Conservation (phyloP, 176 grass and related monocot species). For the Pontederia paniculata region DNA sequence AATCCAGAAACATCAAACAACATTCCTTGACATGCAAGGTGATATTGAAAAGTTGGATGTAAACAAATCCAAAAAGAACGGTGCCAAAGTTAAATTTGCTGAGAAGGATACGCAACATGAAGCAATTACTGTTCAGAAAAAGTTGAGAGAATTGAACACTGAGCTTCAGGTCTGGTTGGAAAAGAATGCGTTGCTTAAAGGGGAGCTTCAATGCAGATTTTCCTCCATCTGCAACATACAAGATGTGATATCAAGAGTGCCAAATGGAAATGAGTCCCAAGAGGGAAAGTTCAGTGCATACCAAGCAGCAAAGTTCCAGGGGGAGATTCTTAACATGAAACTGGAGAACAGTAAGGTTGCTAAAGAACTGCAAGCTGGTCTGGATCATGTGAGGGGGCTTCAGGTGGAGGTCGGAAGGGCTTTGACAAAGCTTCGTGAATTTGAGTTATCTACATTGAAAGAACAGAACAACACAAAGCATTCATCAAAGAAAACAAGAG, state of each 20-base stretch:
- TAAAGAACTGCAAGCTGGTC: slow-evolving; percentile 55
- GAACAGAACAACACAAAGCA: slow-evolving; percentile 10
- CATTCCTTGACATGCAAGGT: slow-evolving; percentile 41
- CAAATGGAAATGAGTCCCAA: slow-evolving; percentile 3
- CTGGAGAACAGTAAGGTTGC: slow-evolving; percentile 77
- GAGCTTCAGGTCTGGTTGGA: slow-evolving; percentile 71
- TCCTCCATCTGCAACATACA: slow-evolving; percentile 49
- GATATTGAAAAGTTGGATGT: slow-evolving; percentile 37
- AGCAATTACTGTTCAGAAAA: slow-evolving; percentile 44
- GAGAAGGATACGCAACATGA: slow-evolving; percentile 25
- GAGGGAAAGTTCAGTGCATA: slow-evolving; percentile 45
- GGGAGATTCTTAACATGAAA: slow-evolving; percentile 84
- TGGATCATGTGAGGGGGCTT: slow-evolving; percentile 60
- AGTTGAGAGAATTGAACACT: slow-evolving; percentile 53
- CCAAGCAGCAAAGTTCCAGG: slow-evolving; percentile 80
- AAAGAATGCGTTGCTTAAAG: slow-evolving; percentile 59
- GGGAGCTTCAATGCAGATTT: slow-evolving; percentile 51
- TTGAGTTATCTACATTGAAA: slow-evolving; percentile 32
- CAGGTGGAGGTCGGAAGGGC: slow-evolving; percentile 53
- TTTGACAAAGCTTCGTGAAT: slow-evolving; percentile 38
- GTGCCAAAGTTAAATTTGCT: slow-evolving; percentile 22
- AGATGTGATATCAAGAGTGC: slow-evolving; percentile 30
- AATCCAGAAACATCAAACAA: slow-evolving; percentile 45
- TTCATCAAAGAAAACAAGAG: slow-evolving; percentile 24
- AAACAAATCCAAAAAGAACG: slow-evolving; percentile 19